A percentile compares a stretch with the other conserved stretches of the same genome.
Evolutionary conservation across 805 yeast genomes (phyloP).

Genomic region (Lipomyces anomalus): DNA sequence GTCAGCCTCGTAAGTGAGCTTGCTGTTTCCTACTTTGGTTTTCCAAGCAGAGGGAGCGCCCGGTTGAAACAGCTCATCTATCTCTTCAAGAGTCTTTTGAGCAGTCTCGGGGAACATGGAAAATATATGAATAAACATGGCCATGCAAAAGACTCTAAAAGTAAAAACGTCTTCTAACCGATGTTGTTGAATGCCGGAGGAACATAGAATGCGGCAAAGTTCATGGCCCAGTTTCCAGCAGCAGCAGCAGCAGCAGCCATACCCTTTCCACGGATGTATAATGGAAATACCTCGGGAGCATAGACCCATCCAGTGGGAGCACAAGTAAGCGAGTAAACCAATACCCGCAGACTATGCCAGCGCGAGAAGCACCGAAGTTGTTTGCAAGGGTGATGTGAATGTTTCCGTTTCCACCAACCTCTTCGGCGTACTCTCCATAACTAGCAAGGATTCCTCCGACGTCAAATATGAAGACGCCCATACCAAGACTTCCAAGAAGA

Average conservation of each 20-base stretch:
- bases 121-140: conserved; percentile 42
- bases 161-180: conserved; percentile 54
- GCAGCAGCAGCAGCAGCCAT: conserved; percentile 50
- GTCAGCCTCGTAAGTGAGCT: conserved; percentile 49
- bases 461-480: conserved; percentile 36
- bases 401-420: conserved; percentile 34
- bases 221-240: conserved; percentile 54
- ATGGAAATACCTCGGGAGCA: conserved; percentile 39
- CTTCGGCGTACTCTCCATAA: conserved; percentile 34
- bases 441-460: conserved; percentile 9
- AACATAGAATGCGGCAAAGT: conserved; percentile 49
- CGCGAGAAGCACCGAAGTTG: conserved; percentile 31
- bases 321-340: conserved; percentile 41
- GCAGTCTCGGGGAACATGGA: conserved; percentile 58
- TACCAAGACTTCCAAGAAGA: conserved; percentile 56
- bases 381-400: conserved; percentile 29
- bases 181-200: conserved; percentile 50
- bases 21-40: conserved; percentile 38
- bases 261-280: conserved; percentile 48
- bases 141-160: conserved; percentile 51
- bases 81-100: conserved; percentile 55
- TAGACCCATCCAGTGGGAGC: conserved; percentile 11
- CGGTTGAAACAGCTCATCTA: conserved; percentile 30
- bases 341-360: conserved; percentile 42
- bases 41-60: conserved; percentile 13